These are phyloP conservation scores for Termitomyces sp. DNA, from an alignment of 768 basidiomycete species.

Conservation along the genomic window DNA sequence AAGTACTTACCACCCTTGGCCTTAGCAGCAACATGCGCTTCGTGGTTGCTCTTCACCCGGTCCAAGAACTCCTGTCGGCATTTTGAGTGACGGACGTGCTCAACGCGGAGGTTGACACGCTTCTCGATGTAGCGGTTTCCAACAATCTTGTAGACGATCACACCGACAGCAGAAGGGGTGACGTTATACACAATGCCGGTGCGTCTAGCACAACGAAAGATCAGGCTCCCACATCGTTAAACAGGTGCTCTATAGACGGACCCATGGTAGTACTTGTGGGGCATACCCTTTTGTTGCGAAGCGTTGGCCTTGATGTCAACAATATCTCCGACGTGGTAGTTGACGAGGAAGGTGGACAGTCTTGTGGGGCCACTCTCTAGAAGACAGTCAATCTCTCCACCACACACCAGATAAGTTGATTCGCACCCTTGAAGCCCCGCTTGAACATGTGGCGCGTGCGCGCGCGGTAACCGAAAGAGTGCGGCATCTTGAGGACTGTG, in stretches of 20 bases:
- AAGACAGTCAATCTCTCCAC: constrained; percentile 8
- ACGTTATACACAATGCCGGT: constrained; percentile 99
- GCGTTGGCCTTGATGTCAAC: constrained; percentile 99
- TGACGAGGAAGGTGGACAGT: constrained; percentile 89
- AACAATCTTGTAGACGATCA: constrained; percentile 97
- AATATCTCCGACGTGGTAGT: constrained; percentile 95
- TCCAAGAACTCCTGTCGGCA: constrained; percentile 97
- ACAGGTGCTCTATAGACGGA: constrained; percentile 37
- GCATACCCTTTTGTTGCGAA: constrained; percentile 99
- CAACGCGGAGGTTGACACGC: constrained; percentile 96
- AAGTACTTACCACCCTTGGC: constrained; percentile 77
- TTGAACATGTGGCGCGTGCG: constrained; percentile 99
- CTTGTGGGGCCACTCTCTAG: constrained; percentile 87
- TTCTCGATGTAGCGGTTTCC: constrained; percentile 99
- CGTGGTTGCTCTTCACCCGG: constrained; percentile 90
- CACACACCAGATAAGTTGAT: not conserved
- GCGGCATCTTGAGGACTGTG: constrained; percentile 89
- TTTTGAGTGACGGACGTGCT: constrained; percentile 95
- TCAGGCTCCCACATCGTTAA: not conserved
- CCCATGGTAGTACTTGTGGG: constrained; percentile 99
- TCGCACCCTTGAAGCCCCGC: constrained; percentile 93
- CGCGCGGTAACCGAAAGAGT: constrained; percentile 99
- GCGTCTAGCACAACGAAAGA: constrained; percentile 50
- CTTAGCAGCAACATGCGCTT: constrained; percentile 80
- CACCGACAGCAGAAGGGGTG: constrained; percentile 89